These are phyloP conservation scores for Verticillium tricorpus DNA, from an alignment of 2,329 filamentous ascomycete genomes.

Conservation along the genomic window DNA sequence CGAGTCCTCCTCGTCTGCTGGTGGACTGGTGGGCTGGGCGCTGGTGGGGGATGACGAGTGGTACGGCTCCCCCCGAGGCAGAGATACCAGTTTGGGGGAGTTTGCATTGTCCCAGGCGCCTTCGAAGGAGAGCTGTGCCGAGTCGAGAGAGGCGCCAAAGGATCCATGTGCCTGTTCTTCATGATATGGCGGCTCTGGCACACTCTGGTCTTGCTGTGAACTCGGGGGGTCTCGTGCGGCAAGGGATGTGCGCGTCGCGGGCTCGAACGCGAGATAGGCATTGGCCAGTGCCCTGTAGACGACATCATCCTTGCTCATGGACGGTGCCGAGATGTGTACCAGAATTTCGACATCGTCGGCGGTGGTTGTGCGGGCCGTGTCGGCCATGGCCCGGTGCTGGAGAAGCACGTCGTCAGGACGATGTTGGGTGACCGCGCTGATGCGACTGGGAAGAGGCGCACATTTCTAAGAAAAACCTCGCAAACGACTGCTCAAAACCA, in stretches of 20 bases:
- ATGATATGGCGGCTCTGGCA: background rate
- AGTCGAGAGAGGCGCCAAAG: slow-evolving; percentile 6
- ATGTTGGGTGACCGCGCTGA: background rate
- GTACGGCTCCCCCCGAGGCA: background rate
- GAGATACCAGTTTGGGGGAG: slow-evolving; percentile 20
- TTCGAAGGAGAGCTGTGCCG: slow-evolving; percentile 35
- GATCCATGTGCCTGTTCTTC: background rate
- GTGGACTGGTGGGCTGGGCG: background rate
- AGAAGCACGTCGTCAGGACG: background rate
- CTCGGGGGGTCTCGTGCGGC: background rate
- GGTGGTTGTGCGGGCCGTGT: background rate
- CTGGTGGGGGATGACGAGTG: background rate
- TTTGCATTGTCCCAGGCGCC: slow-evolving; percentile 39
- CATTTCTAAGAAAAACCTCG: background rate
- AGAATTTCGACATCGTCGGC: slow-evolving; percentile 44
- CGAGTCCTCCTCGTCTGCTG: background rate
- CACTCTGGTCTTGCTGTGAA: background rate
- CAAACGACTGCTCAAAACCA: background rate
- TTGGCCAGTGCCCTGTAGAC: slow-evolving; percentile 44
- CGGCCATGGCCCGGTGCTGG: background rate
- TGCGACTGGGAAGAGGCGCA: background rate
- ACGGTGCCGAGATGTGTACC: slow-evolving; percentile 50
- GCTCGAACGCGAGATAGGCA: slow-evolving; percentile 46
- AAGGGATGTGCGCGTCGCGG: slow-evolving; percentile 15
- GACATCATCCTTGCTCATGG: slow-evolving; percentile 41